Evolutionary conservation across 495 filamentous ascomycete species (phyloP).

Genomic region (Penicillium paradoxum): DNA sequence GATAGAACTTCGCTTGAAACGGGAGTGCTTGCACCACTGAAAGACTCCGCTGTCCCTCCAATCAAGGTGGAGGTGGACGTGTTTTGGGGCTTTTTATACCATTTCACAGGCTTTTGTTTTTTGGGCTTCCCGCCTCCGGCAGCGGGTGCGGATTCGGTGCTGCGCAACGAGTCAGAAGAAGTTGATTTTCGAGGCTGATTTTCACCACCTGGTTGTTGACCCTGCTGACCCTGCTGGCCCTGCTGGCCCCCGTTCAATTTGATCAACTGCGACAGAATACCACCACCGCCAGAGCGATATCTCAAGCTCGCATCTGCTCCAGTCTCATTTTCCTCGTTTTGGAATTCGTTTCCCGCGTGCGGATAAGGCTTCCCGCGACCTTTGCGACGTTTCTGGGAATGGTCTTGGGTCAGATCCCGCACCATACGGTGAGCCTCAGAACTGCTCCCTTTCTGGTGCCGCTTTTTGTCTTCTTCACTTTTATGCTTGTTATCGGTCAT

Average conservation of each 20-base stretch:
- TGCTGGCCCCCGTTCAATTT: slow-evolving; percentile 18
- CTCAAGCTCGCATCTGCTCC: slow-evolving; percentile 15
- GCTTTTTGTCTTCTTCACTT: slow-evolving; percentile 23
- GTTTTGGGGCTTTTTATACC: slow-evolving; percentile 34
- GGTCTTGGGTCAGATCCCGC: slow-evolving; percentile 30
- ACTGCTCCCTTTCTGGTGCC: slow-evolving; percentile 14
- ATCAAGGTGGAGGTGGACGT: slow-evolving; percentile 26
- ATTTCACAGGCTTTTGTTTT: slow-evolving; percentile 24
- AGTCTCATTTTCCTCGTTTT: slow-evolving; percentile 10
- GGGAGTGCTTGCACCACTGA: slow-evolving; percentile 30
- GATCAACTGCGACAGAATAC: slow-evolving; percentile 33
- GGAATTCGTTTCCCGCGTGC: slow-evolving; percentile 6
- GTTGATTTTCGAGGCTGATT: slow-evolving; percentile 9
- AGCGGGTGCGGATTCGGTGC: slow-evolving; percentile 1
- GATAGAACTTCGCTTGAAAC: slow-evolving; percentile 26
- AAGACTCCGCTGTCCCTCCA: slow-evolving; percentile 8
- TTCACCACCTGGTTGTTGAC: slow-evolving; percentile 3
- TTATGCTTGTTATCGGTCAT: slow-evolving; percentile 31
- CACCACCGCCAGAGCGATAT: slow-evolving; percentile 28
- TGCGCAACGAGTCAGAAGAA: slow-evolving; percentile 7
- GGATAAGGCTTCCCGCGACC: slow-evolving; percentile 17
- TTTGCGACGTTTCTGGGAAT: slow-evolving; percentile 23
- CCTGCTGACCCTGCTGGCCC: neutral
- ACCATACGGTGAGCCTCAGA: slow-evolving; percentile 29
- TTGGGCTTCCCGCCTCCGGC: slow-evolving; percentile 12